phyloP scores from a whole-genome alignment of 1,139 yeast species.

The Suhomyces choctaworum region DNA sequence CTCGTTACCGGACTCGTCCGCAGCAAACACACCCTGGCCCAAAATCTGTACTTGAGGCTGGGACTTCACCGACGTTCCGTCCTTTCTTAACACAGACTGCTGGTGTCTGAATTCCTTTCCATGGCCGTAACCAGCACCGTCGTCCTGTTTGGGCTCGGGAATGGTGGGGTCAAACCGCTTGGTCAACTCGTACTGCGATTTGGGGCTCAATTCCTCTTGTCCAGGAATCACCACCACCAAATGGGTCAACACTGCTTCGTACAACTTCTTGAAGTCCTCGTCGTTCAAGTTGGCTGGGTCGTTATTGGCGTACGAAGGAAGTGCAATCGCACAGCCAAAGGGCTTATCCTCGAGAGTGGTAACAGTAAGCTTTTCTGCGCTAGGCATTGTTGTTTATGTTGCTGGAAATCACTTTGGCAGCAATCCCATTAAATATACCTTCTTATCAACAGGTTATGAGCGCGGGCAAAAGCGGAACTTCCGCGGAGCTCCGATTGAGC shows the following conservation, averaged over 20 bases:
- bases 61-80: constrained; percentile 72
- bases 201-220: constrained; percentile 65
- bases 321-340: constrained; percentile 64
- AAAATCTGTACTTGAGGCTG: constrained; percentile 89
- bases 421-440: not conserved
- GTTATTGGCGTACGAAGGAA: constrained; percentile 63
- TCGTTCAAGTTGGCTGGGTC: constrained; percentile 76
- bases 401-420: not conserved
- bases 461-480: not conserved
- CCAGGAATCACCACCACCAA: constrained; percentile 73
- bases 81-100: constrained; percentile 74
- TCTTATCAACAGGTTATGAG: too few relatives aligned
- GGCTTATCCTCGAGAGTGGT: constrained; percentile 53
- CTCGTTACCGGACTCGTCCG: constrained; percentile 66
- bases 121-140: constrained; percentile 71
- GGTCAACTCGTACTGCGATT: constrained; percentile 72
- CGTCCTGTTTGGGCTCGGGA: constrained; percentile 46
- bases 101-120: constrained; percentile 81
- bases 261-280: constrained; percentile 60
- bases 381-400: constrained; percentile 20
- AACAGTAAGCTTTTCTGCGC: constrained; percentile 31
- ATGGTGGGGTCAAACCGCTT: constrained; percentile 76
- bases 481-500: constrained; percentile 3
- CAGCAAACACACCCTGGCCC: constrained; percentile 75
- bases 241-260: constrained; percentile 63